Conservation (phyloP, 148 eudicot genomes). For the Vaccinium myrtillus region DNA sequence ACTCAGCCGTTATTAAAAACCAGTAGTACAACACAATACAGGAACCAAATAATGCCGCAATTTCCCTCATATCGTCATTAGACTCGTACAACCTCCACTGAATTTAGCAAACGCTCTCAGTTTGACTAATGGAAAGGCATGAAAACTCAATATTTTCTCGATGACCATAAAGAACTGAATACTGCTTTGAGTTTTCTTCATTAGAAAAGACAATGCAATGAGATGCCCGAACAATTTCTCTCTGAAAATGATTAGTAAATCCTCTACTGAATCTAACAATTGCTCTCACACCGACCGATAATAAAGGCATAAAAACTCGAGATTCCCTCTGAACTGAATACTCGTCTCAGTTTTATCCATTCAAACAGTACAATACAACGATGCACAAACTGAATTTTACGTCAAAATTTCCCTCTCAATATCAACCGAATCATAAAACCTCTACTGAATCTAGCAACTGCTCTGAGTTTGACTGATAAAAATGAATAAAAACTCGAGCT, state of each 20-base stretch:
- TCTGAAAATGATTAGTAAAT: neutral
- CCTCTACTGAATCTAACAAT: neutral
- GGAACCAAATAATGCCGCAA: neutral
- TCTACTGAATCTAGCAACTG: too few relatives aligned
- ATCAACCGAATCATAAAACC: too few relatives aligned
- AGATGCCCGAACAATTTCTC: neutral
- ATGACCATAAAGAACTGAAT: neutral
- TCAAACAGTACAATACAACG: neutral
- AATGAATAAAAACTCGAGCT: neutral
- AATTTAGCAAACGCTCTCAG: too few relatives aligned
- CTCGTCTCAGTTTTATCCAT: neutral
- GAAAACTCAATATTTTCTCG: neutral
- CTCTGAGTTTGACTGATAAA: neutral
- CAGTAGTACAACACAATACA: neutral
- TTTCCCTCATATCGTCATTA: too few relatives aligned
- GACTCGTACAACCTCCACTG: too few relatives aligned
- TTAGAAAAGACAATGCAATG: neutral
- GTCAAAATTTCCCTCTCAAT: neutral
- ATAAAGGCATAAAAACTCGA: neutral
- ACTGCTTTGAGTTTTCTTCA: neutral
- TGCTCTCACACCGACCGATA: neutral
- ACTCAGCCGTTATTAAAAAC: too few relatives aligned
- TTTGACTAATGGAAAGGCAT: neutral
- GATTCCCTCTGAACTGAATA: neutral
- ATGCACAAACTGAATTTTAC: neutral